A percentile compares a stretch with the other conserved stretches of the same genome.
phyloP scores from a whole-genome alignment of 805 yeast genomes.

The Candida gorgasii region DNA sequence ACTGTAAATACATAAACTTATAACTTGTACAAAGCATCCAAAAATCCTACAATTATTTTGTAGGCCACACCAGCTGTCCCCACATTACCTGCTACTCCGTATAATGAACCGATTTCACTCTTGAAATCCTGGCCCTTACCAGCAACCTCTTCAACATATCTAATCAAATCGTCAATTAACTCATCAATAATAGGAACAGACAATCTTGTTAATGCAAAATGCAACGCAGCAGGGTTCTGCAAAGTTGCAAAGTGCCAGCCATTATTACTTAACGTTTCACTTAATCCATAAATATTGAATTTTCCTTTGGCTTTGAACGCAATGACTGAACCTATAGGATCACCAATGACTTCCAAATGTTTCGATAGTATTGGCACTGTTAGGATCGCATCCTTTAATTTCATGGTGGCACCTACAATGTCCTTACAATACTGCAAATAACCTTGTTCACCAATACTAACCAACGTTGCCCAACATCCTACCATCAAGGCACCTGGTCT shows the following conservation, averaged over 20 bases:
- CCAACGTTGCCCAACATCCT: slow-evolving; percentile 97
- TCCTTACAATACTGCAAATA: slow-evolving; percentile 65
- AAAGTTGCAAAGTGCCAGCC: slow-evolving; percentile 92
- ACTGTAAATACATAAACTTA: too few species aligned
- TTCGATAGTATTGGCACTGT: slow-evolving; percentile 44
- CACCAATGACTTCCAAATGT: slow-evolving; percentile 72
- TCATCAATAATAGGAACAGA: slow-evolving; percentile 63
- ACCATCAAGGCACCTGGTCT: slow-evolving; percentile 96
- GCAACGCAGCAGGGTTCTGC: slow-evolving; percentile 90
- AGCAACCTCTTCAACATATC: slow-evolving; percentile 41
- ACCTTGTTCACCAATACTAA: slow-evolving; percentile 82
- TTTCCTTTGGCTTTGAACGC: slow-evolving; percentile 59
- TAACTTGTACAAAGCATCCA: slow-evolving; percentile 73
- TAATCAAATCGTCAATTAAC: slow-evolving; percentile 53
- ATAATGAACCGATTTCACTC: slow-evolving; percentile 80
- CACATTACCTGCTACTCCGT: slow-evolving; percentile 95
- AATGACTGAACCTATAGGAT: slow-evolving; percentile 81
- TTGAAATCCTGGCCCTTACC: slow-evolving; percentile 19
- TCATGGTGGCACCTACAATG: slow-evolving; percentile 66
- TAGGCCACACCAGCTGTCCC: slow-evolving; percentile 83
- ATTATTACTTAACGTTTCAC: slow-evolving; percentile 63
- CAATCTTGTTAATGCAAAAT: slow-evolving; percentile 81
- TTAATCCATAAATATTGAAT: slow-evolving; percentile 71
- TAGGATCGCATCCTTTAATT: slow-evolving; percentile 51
- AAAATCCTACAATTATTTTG: slow-evolving; percentile 70